Evolutionary conservation across 2,329 filamentous ascomycete species (phyloP), one percentile per base, ranked within the genome.

Genomic region (Parastagonospora nodorum): DNA sequence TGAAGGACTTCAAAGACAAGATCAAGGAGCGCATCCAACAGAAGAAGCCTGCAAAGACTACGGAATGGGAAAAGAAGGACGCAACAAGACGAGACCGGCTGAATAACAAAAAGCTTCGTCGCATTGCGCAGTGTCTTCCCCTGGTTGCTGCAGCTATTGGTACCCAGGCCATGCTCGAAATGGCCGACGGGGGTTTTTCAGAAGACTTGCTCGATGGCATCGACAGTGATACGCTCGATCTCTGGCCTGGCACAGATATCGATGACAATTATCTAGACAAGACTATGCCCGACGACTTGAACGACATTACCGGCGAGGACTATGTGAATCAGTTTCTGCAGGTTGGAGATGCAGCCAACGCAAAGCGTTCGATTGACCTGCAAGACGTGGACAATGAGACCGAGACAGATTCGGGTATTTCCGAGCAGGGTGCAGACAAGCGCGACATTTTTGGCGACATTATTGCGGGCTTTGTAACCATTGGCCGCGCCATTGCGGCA

Each of bases 1-100:
- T 46, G 29, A 24, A 43, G 7, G 40, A 43, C 32, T 47, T 47
- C 27, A 46, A 51, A 14, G 49, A 47, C 33, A 43, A 51, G 43
- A 43, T 32, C 32, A 51, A 43, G 33, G 45, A 48, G 39, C 39
- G 45, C 8, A 32, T 48, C 24, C 32, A 48, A 32, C 42, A 48
- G 39, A 48, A 43, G 15, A 48, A 48, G 35, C 32, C 33, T n/a
- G 32, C 11, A 31, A 48, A 48, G 33, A 48, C 32, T 14, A 48
- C 27, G 43, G 49, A 51, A 15, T 51, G 43, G 43, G 49, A 51
- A 11, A 38, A 47, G 44, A 51, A 51, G 19, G 49, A 51, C 49
- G 43, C 42, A 35, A 16, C 15, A 28, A 38, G 49, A 39, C 38
- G 43, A 36, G 39, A 46, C 44, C 33, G 41, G 36, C 35, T 37